These are phyloP conservation scores for Moesziomyces sp. DNA, from an alignment of 1,284 basidiomycete genomes.

Conservation along the genomic window DNA sequence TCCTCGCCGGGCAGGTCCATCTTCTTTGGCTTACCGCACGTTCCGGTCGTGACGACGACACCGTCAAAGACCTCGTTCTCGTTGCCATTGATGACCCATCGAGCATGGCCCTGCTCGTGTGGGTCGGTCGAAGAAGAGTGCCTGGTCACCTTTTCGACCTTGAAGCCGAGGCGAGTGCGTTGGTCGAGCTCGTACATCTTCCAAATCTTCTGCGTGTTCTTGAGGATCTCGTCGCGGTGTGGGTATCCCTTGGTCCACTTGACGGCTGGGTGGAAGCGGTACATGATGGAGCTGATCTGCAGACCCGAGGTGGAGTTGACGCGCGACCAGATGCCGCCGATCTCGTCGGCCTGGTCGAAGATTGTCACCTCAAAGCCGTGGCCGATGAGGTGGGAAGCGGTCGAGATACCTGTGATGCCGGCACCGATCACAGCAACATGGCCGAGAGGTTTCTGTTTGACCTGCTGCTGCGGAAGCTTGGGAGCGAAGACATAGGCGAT, in stretches of 20 bases:
- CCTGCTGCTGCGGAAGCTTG: conserved; percentile 40
- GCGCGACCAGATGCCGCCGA: conserved; percentile 74
- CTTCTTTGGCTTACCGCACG: conserved; percentile 73
- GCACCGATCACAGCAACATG: conserved; percentile 68
- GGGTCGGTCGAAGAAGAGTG: conserved; percentile 66
- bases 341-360: conserved; percentile 65
- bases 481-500: conserved; percentile 59
- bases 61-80: conserved; percentile 73
- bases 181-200: conserved; percentile 72
- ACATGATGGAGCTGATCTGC: conserved; percentile 74
- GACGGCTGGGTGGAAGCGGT: conserved; percentile 63
- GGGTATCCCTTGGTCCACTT: conserved; percentile 70
- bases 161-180: conserved; percentile 72
- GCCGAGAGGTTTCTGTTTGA: conserved; percentile 53
- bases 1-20: conserved; percentile 72
- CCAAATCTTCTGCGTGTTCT: conserved; percentile 73
- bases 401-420: conserved; percentile 67
- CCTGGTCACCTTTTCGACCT: conserved; percentile 59
- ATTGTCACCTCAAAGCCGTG: conserved; percentile 67
- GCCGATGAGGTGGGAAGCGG: conserved; percentile 66
- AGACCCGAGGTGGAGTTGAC: conserved; percentile 75
- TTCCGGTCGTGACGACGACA: conserved; percentile 73
- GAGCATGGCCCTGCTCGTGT: conserved; percentile 68
- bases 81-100: conserved; percentile 72
- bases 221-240: conserved; percentile 73